Evolutionary conservation across 2,329 filamentous ascomycete genomes (phyloP), one percentile per base, ranked within the genome.

Genomic region (Phialemoniopsis sp.): DNA sequence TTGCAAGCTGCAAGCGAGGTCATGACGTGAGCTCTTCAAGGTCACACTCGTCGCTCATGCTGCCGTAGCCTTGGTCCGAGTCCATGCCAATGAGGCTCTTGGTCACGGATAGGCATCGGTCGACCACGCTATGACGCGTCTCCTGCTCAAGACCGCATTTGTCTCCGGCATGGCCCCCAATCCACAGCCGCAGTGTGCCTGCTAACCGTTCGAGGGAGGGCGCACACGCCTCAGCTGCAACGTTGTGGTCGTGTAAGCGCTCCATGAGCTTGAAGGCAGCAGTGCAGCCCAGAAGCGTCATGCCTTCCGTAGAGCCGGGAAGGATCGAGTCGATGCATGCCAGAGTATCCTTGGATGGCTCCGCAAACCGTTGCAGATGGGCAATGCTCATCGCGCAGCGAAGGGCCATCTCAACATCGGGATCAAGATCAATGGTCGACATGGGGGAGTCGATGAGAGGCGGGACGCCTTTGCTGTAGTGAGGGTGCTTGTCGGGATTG

Each of bases 341-440:
- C 4, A 73, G 61, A 3, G 70, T 67, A 18, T 66, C 62, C 15
- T 63, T 58, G 0, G 68, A 67, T 3, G 64, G 63, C 0, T 52
- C 54, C 33, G 70, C 53, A 29, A 58, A 62, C 17, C 68, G 68
- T 39, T 68, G 67, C 13, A 84, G 65, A 47, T 82, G 73, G 8
- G 79, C 76, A 35, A 82, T 72, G 12, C 73, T 70, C 67, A 78
- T 78, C 18, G 78, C 77, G 50, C 78, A 82, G 29, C 72, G 67
- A 7, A 84, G 63, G 4, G 78, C 73, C 47, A 78, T 70, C 32
- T 72, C 67, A 16, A 79, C 66, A 47, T 83, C 78, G 5, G 64
- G 64, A 30, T 72, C 65, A 18, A 66, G 60, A 19, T 64, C 49
- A 30, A 70, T 58, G 41, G 63, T 45, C 12, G 41, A 32, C 34